A percentile compares a stretch with the other conserved stretches of the same genome.
Conservation (phyloP, 768 basidiomycete genomes). For the Collybia mongolica region DNA sequence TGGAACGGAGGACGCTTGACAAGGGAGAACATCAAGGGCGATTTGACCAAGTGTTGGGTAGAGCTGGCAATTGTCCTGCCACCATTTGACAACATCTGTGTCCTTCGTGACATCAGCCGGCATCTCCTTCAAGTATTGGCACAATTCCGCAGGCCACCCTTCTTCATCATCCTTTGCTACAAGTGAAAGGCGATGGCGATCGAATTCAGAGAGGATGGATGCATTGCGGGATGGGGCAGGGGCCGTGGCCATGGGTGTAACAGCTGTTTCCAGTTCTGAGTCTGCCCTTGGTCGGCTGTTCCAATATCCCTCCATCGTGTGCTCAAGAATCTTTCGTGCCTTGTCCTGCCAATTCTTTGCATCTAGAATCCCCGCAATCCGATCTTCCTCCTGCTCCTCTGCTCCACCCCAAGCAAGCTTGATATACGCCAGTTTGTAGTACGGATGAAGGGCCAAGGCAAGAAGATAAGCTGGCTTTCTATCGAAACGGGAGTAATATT, state of each 20-base stretch:
- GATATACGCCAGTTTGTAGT: slow-evolving; percentile 25
- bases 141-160: slow-evolving; percentile 11
- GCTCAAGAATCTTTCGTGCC: slow-evolving; percentile 10
- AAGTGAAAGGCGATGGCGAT: slow-evolving; percentile 5
- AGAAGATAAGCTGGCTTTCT: slow-evolving; percentile 13
- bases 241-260: not conserved
- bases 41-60: too few relatives aligned
- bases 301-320: slow-evolving; percentile 3
- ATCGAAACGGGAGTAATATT: slow-evolving; percentile 12
- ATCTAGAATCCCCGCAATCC: slow-evolving; percentile 9
- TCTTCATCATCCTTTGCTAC: not conserved
- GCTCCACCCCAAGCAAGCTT: slow-evolving; percentile 22
- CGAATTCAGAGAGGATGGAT: slow-evolving; percentile 1
- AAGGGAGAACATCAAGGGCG: too few relatives aligned
- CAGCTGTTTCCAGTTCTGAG: not conserved
- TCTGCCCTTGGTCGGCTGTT: not conserved
- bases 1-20: too few relatives aligned
- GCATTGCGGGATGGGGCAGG: not conserved
- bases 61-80: too few relatives aligned
- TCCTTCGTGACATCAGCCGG: slow-evolving; percentile 14
- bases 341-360: slow-evolving; percentile 22
- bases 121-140: slow-evolving; percentile 11
- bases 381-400: slow-evolving; percentile 18
- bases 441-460: slow-evolving; percentile 18
- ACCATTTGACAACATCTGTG: slow-evolving; percentile 14